These are phyloP conservation scores for Ascobolus immersus DNA, from an alignment of 495 filamentous ascomycete genomes.

Conservation along the genomic window DNA sequence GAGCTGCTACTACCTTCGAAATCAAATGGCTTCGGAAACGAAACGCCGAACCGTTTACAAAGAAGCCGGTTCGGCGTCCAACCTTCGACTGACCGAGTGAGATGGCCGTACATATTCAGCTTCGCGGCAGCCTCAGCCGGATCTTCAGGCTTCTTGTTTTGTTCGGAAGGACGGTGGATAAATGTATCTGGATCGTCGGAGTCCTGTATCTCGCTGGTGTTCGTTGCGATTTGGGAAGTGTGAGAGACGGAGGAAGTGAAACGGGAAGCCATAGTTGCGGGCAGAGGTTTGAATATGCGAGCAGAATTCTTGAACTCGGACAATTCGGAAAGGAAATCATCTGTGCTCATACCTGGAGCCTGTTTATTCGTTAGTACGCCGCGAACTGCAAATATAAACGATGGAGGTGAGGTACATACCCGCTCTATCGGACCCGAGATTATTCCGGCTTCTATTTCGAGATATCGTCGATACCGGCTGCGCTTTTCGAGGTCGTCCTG, in stretches of 20 bases:
- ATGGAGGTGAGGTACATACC: conserved; percentile 8
- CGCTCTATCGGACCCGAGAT: conserved; percentile 33
- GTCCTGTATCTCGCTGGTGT: conserved; percentile 9
- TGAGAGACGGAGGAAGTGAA: conserved; percentile 50
- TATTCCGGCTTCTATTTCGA: conserved; percentile 52
- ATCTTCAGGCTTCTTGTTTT: conserved; percentile 34
- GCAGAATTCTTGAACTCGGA: conserved; percentile 73
- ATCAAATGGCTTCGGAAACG: conserved; percentile 45
- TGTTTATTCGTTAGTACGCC: no score
- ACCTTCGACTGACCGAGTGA: conserved; percentile 46
- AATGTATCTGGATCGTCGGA: conserved; percentile 18
- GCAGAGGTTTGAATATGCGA: conserved; percentile 76
- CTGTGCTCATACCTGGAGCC: conserved; percentile 27
- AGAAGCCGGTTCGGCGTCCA: conserved; percentile 65
- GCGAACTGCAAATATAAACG: conserved; percentile 2
- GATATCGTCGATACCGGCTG: conserved; percentile 48
- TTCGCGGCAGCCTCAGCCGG: conserved; percentile 73
- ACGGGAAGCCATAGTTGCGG: conserved; percentile 68
- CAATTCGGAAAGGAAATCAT: conserved; percentile 60
- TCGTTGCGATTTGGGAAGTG: conserved; percentile 21
- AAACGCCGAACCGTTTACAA: conserved; percentile 80
- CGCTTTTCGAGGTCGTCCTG: conserved; percentile 56
- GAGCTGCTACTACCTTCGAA: conserved; percentile 6
- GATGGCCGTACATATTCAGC: conserved; percentile 71
- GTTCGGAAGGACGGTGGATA: conserved; percentile 27